Evolutionary conservation across 164 flowering plant genomes (phyloP).

Genomic region (Aristolochia contorta): DNA sequence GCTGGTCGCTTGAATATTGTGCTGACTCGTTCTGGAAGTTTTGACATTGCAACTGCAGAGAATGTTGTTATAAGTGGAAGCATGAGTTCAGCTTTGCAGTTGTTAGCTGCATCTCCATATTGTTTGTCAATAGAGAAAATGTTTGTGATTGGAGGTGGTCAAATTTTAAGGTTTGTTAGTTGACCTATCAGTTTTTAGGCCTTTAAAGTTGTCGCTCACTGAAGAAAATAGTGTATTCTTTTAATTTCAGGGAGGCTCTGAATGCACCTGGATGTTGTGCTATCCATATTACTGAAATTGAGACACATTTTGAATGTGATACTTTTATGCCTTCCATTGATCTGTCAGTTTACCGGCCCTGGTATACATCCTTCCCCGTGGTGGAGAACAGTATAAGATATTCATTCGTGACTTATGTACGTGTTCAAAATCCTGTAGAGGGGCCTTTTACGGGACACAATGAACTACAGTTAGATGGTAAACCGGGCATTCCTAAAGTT

Average conservation of each 20-base stretch:
- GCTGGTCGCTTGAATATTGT: conserved; percentile 91
- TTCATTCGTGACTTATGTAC: conserved; percentile 66
- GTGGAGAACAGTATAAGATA: conserved; percentile 57
- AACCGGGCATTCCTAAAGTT: conserved; percentile 23
- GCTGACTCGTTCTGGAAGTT: conserved; percentile 76
- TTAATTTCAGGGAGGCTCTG: conserved; percentile 57
- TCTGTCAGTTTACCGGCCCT: conserved; percentile 52
- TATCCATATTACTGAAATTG: conserved; percentile 76
- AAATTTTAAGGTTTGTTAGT: conserved; percentile 50
- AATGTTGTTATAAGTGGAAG: conserved; percentile 89
- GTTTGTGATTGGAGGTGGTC: conserved; percentile 89
- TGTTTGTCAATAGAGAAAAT: conserved; percentile 71
- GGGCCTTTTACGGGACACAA: conserved; percentile 18
- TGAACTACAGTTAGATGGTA: conserved; percentile 21
- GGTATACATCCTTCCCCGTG: conserved; percentile 74
- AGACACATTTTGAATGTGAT: conserved; percentile 68
- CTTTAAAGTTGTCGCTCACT: neutral
- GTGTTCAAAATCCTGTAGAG: conserved; percentile 40
- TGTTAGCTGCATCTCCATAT: conserved; percentile 73
- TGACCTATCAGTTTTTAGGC: conserved; percentile 4
- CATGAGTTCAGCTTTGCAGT: conserved; percentile 63
- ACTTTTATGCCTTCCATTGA: conserved; percentile 81
- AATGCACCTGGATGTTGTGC: conserved; percentile 81
- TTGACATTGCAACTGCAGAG: conserved; percentile 67
- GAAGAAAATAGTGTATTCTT: conserved; percentile 1